Evolutionary conservation across 73 alveolate genomes (phyloP).

Genomic region (Paramecium bursaria): DNA sequence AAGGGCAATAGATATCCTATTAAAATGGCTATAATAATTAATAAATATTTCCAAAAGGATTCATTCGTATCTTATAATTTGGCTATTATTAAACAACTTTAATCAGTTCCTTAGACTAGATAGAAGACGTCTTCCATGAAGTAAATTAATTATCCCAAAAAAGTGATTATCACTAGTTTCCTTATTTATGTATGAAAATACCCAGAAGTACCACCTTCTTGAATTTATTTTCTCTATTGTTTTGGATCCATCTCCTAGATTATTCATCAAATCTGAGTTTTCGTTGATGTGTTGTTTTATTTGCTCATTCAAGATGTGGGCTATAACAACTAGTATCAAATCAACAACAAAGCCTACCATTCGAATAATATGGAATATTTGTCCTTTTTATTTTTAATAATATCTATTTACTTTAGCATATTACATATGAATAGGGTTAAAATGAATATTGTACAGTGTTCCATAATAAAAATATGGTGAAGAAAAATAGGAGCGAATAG

Average conservation of each 20-base stretch:
- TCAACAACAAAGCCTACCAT: slow-evolving; percentile 33
- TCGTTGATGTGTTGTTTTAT: background rate
- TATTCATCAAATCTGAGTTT: background rate
- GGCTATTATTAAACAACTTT: too few relatives aligned
- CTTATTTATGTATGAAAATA: background rate
- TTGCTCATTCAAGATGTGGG: background rate
- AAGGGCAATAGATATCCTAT: too few relatives aligned
- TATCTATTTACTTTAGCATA: slow-evolving; percentile 17
- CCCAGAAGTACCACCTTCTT: slow-evolving; percentile 32
- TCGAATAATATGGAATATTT: slow-evolving; percentile 51
- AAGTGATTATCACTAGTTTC: slow-evolving; percentile 27
- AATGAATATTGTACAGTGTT: background rate
- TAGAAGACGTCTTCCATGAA: slow-evolving; percentile 24
- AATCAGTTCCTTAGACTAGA: background rate
- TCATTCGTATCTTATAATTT: too few relatives aligned
- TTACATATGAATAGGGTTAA: background rate
- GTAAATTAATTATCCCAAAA: slow-evolving; percentile 29
- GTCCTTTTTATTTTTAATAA: background rate
- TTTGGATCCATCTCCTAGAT: background rate
- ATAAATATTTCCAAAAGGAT: too few relatives aligned
- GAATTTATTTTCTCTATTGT: background rate
- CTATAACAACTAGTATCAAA: slow-evolving; percentile 4
- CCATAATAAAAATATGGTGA: slow-evolving; percentile 41
- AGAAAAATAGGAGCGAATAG: background rate
- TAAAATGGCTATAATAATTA: too few relatives aligned